phyloP scores from a whole-genome alignment of 2,329 filamentous ascomycete genomes.

The Hypomyces perniciosus region DNA sequence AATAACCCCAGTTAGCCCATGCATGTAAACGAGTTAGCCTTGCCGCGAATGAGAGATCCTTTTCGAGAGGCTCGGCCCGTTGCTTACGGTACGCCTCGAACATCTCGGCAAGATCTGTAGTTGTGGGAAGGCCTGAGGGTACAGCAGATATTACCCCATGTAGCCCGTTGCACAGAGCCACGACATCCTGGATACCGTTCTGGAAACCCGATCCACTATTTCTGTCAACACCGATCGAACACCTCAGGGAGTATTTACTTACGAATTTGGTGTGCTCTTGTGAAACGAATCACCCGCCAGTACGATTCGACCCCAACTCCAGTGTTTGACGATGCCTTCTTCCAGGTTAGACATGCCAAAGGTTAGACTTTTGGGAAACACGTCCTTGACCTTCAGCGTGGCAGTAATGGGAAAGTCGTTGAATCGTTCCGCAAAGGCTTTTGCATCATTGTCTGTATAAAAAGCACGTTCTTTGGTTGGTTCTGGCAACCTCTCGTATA shows the following conservation, averaged over 20 bases:
- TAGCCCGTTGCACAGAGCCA: conserved; percentile 24
- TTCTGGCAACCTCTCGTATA: conserved; percentile 26
- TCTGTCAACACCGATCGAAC: no score
- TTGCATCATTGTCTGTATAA: conserved; percentile 23
- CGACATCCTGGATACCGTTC: conserved; percentile 29
- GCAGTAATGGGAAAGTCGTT: conserved; percentile 19
- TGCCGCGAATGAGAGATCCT: conserved; percentile 15
- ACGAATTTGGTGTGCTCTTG: conserved; percentile 31
- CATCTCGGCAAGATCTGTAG: conserved; percentile 7
- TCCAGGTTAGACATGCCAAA: conserved; percentile 29
- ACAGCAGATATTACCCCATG: conserved; percentile 5
- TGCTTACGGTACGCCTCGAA: conserved; percentile 18
- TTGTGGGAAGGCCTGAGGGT: not conserved
- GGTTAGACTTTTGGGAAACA: conserved; percentile 20
- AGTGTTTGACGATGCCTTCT: conserved; percentile 31
- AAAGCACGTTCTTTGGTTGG: conserved; percentile 20
- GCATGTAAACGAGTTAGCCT: conserved; percentile 20
- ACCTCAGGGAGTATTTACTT: no score
- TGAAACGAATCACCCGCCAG: conserved; percentile 33
- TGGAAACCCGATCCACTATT: conserved; percentile 27
- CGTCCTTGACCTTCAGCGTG: conserved; percentile 25
- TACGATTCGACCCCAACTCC: conserved; percentile 30
- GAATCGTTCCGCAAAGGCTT: conserved; percentile 20
- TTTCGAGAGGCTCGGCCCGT: conserved; percentile 6
- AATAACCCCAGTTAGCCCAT: conserved; percentile 21